A percentile compares a stretch with the other conserved stretches of the same genome.
Evolutionary conservation across 164 flowering plant species (phyloP).

Genomic region (Dillenia turbinata): DNA sequence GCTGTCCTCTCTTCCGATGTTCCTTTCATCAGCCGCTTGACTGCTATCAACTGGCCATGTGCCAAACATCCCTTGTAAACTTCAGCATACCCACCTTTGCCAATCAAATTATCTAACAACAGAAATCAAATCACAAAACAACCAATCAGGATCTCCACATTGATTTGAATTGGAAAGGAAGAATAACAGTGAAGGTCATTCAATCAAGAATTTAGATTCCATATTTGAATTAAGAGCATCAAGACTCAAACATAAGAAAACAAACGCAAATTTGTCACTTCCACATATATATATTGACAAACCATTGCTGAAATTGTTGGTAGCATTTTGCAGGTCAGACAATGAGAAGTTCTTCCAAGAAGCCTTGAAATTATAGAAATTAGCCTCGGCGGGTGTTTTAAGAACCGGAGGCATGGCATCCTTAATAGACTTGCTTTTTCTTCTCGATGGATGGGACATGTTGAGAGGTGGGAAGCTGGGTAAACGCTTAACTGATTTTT

Average conservation of each 20-base stretch:
- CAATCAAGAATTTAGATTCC: not conserved
- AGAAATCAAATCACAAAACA: not conserved
- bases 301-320: no score
- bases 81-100: constrained; percentile 92
- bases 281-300: no score
- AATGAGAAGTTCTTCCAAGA: constrained; percentile 29
- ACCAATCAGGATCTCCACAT: constrained; percentile 1
- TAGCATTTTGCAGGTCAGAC: no score
- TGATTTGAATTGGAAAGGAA: no score
- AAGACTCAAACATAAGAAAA: no score
- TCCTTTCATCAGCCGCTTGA: constrained; percentile 72
- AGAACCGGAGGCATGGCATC: constrained; percentile 9
- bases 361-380: constrained; percentile 22
- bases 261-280: no score
- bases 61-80: constrained; percentile 75
- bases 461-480: constrained; percentile 28
- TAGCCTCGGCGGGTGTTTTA: constrained; percentile 2
- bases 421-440: constrained; percentile 34
- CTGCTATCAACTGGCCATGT: constrained; percentile 66
- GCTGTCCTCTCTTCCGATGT: constrained; percentile 61
- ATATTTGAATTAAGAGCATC: constrained; percentile 7
- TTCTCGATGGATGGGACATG: constrained; percentile 27
- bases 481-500: constrained; percentile 36
- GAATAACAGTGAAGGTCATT: no score
- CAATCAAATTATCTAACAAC: constrained; percentile 66